Evolutionary conservation across 257 asterid genomes (phyloP).

Genomic region (Capsicum rhomboideum): DNA sequence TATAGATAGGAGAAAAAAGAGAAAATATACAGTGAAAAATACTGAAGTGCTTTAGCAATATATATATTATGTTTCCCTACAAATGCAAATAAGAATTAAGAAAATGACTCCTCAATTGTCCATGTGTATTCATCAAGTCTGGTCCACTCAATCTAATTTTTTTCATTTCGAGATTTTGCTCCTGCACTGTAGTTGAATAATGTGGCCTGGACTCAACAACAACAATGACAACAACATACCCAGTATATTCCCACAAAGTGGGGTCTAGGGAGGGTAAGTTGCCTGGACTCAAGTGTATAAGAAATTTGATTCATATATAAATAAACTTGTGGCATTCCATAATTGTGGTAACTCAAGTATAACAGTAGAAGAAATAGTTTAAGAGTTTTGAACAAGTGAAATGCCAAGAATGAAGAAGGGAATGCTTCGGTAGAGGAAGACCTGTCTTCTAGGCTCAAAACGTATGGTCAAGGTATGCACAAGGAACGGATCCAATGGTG

Average conservation of each 20-base stretch:
- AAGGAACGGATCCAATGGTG: conserved; percentile 92
- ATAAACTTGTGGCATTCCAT: background rate
- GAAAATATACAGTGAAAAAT: background rate
- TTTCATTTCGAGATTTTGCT: background rate
- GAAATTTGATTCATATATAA: background rate
- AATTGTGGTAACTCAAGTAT: background rate
- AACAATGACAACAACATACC: no score
- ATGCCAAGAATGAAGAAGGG: background rate
- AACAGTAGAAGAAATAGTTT: background rate
- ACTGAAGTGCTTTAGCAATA: background rate
- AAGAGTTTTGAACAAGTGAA: background rate
- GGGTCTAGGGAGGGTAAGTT: no score
- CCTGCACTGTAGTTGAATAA: background rate
- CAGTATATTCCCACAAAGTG: no score
- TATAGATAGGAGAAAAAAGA: background rate
- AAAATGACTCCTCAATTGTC: background rate
- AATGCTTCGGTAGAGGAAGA: conserved; percentile 6
- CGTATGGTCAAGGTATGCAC: conserved; percentile 89
- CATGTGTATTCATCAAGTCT: background rate
- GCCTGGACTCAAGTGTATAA: background rate
- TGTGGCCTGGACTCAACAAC: background rate
- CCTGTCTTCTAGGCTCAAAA: conserved; percentile 97
- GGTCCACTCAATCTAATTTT: background rate
- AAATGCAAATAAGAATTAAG: background rate
- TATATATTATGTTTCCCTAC: background rate